A percentile compares a stretch with the other conserved stretches of the same genome.
Evolutionary conservation across 805 yeast species (phyloP).

Genomic region (Suhomyces emberorum): DNA sequence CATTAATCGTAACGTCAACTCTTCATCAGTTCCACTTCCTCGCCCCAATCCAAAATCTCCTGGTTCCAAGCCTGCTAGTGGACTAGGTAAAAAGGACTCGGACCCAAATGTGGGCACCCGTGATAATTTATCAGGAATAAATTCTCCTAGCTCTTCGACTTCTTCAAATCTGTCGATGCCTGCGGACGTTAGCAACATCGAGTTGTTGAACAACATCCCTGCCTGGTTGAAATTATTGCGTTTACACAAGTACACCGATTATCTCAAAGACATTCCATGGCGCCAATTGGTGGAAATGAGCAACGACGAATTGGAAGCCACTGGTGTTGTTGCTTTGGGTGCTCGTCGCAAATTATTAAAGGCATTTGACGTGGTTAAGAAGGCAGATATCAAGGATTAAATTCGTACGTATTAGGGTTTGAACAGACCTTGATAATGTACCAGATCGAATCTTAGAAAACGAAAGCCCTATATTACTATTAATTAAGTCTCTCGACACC

Average conservation of each 20-base stretch:
- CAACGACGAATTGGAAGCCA: slow-evolving; percentile 65
- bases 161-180: slow-evolving; percentile 35
- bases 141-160: slow-evolving; percentile 5
- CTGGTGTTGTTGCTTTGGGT: slow-evolving; percentile 92
- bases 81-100: slow-evolving; percentile 3
- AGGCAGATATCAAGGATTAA: slow-evolving; percentile 3
- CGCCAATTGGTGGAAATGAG: slow-evolving; percentile 65
- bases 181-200: slow-evolving; percentile 36
- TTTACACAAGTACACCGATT: slow-evolving; percentile 90
- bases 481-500: too few relatives aligned
- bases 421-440: slow-evolving; percentile 3
- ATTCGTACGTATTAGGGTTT: too few relatives aligned
- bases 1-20: slow-evolving; percentile 34
- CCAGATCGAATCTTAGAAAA: slow-evolving; percentile 4
- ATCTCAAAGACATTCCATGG: slow-evolving; percentile 76
- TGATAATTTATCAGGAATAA: slow-evolving; percentile 13
- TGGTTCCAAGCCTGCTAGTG: background rate
- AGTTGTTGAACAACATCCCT: slow-evolving; percentile 72
- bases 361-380: slow-evolving; percentile 79
- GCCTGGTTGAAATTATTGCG: slow-evolving; percentile 89
- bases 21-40: slow-evolving; percentile 36
- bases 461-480: slow-evolving; percentile 6
- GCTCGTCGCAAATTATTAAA: slow-evolving; percentile 92
- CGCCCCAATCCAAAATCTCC: slow-evolving; percentile 9
- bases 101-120: slow-evolving; percentile 2